Conservation (phyloP, 208 protist species). For the Trypanosoma congolense region DNA sequence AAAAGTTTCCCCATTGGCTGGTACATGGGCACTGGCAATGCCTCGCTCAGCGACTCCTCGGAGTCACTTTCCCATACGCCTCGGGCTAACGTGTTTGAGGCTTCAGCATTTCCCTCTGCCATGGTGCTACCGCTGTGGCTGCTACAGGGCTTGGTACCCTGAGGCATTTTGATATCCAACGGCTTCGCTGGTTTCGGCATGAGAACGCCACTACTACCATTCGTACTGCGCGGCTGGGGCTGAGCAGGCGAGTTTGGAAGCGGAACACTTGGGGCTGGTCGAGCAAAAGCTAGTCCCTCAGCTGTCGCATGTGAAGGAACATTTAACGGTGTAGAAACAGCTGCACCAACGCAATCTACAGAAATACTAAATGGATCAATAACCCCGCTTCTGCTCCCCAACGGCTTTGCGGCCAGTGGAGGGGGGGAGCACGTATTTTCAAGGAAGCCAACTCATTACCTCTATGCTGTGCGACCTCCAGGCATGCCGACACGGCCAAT, state of each 20-base stretch:
- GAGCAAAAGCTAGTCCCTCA: not conserved
- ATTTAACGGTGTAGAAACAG: no score
- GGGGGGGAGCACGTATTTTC: no score
- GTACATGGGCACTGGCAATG: slow-evolving; percentile 1
- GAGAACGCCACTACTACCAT: not conserved
- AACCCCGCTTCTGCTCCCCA: not conserved
- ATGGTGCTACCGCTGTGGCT: not conserved
- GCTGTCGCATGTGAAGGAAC: not conserved
- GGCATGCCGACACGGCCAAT: not conserved
- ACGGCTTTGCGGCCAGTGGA: no score
- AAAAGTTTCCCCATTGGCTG: slow-evolving; percentile 4
- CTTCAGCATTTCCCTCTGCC: not conserved
- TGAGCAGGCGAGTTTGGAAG: slow-evolving; percentile 3
- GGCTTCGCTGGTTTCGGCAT: slow-evolving; percentile 10
- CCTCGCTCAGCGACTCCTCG: not conserved
- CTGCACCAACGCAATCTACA: no score
- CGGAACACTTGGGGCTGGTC: not conserved
- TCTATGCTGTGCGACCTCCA: not conserved
- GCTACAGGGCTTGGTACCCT: not conserved
- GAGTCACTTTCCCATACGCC: not conserved
- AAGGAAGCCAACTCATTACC: no score
- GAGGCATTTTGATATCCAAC: not conserved
- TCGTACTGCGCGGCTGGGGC: slow-evolving; percentile 8
- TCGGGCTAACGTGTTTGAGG: not conserved
- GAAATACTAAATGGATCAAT: not conserved